phyloP scores from a whole-genome alignment of 768 basidiomycete genomes.

The Phylloporus sp. region DNA sequence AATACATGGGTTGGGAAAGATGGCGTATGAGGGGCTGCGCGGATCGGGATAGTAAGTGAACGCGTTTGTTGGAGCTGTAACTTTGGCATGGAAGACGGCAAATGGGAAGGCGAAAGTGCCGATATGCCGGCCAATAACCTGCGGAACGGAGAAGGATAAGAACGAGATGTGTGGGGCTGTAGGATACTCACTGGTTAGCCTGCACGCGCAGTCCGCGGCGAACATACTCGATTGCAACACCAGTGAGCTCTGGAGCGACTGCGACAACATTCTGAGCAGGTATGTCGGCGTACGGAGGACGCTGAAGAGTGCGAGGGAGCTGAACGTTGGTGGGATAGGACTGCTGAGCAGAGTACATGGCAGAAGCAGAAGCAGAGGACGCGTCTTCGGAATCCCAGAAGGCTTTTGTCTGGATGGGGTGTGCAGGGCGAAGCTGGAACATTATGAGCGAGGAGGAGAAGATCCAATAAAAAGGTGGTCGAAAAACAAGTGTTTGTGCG shows the following conservation, averaged over 20 bases:
- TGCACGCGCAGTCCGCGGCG: slow-evolving; percentile 46
- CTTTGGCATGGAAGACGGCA: slow-evolving; percentile 29
- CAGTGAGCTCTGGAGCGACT: slow-evolving; percentile 47
- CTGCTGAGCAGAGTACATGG: slow-evolving; percentile 31
- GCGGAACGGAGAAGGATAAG: slow-evolving; percentile 32
- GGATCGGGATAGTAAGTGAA: slow-evolving; percentile 30
- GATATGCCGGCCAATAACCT: slow-evolving; percentile 41
- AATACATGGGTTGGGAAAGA: slow-evolving; percentile 51
- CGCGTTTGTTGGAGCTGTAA: slow-evolving; percentile 31
- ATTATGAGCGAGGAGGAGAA: slow-evolving; percentile 21
- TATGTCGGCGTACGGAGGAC: slow-evolving; percentile 57
- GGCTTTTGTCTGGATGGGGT: slow-evolving; percentile 35
- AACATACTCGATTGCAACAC: slow-evolving; percentile 61
- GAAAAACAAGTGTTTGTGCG: slow-evolving; percentile 13
- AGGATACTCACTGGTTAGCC: slow-evolving; percentile 40
- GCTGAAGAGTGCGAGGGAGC: slow-evolving; percentile 66
- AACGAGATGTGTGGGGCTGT: slow-evolving; percentile 8
- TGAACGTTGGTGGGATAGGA: slow-evolving; percentile 42
- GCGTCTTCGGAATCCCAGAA: slow-evolving; percentile 34
- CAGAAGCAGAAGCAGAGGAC: slow-evolving; percentile 17
- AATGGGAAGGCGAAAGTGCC: slow-evolving; percentile 47
- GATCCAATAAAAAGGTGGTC: slow-evolving; percentile 22
- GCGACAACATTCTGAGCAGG: slow-evolving; percentile 51
- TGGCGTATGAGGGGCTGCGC: slow-evolving; percentile 20
- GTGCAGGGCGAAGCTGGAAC: slow-evolving; percentile 34